phyloP scores from a whole-genome alignment of 768 basidiomycete genomes.

The Antrodiella citrinella region DNA sequence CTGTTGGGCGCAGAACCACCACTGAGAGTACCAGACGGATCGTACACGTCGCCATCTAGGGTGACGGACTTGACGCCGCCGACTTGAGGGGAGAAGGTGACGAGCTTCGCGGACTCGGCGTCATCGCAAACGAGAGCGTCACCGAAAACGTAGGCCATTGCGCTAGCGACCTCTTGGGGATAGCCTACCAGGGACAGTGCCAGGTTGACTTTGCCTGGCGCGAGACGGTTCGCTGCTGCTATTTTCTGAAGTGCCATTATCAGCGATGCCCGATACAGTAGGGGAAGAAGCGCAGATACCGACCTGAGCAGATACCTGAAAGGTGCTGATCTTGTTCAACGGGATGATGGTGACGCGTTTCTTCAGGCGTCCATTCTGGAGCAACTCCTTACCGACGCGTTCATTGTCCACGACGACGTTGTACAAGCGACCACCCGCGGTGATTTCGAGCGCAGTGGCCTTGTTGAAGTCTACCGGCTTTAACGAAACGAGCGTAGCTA shows the following conservation, averaged over 20 bases:
- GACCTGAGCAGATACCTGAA: slow-evolving; percentile 44
- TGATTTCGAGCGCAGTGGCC: slow-evolving; percentile 87
- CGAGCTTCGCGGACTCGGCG: slow-evolving; percentile 74
- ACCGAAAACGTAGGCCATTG: slow-evolving; percentile 91
- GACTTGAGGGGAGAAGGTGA: slow-evolving; percentile 71
- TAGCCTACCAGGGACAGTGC: slow-evolving; percentile 89
- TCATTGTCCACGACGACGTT: slow-evolving; percentile 94
- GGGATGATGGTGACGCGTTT: slow-evolving; percentile 93
- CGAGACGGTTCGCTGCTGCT: slow-evolving; percentile 57
- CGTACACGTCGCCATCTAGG: slow-evolving; percentile 91
- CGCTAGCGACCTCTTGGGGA: slow-evolving; percentile 70
- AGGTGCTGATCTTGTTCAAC: slow-evolving; percentile 79
- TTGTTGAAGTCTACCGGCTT: slow-evolving; percentile 62
- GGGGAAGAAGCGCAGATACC: too few relatives aligned
- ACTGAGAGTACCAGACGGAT: slow-evolving; percentile 88
- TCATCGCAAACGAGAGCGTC: slow-evolving; percentile 90
- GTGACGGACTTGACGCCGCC: slow-evolving; percentile 80
- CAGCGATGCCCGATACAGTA: not conserved
- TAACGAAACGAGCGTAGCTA: slow-evolving; percentile 82
- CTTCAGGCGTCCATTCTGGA: slow-evolving; percentile 70
- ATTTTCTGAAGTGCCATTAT: slow-evolving; percentile 53
- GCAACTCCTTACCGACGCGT: slow-evolving; percentile 74
- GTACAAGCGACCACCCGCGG: slow-evolving; percentile 83
- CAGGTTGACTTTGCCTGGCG: slow-evolving; percentile 72
- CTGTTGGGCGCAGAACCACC: slow-evolving; percentile 82